A percentile compares a stretch with the other conserved stretches of the same genome.
phyloP scores from a whole-genome alignment of 192 early-diverging fungal genomes.

The Gryganskiella cystojenkinii region DNA sequence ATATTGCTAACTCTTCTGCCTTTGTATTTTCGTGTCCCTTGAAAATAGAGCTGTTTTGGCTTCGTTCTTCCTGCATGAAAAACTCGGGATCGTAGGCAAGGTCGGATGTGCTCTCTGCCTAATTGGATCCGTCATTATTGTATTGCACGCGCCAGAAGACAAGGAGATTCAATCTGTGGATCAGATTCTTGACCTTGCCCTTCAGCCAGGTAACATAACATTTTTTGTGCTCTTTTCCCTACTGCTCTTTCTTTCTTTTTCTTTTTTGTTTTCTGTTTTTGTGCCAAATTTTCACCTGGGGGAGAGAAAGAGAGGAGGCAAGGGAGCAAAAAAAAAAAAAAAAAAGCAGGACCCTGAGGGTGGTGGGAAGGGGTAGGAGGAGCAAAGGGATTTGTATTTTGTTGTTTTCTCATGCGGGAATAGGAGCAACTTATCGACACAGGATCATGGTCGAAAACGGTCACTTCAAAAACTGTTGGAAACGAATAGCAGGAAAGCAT shows the following conservation, averaged over 20 bases:
- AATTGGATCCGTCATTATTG: constrained; percentile 87
- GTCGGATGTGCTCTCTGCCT: constrained; percentile 92
- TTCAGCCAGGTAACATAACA: constrained; percentile 73
- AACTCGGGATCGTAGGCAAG: constrained; percentile 82
- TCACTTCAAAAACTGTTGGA: no score
- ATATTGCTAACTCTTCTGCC: neutral
- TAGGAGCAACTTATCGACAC: no score
- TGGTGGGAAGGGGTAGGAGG: neutral
- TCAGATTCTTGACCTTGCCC: constrained; percentile 82
- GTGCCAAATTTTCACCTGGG: no score
- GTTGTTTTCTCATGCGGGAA: no score
- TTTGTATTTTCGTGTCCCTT: neutral
- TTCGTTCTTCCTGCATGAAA: constrained; percentile 89
- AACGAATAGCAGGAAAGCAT: no score
- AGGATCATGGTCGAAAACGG: no score
- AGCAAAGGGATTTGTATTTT: no score
- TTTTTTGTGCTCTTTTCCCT: constrained; percentile 6
- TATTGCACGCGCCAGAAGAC: constrained; percentile 89
- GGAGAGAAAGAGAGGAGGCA: neutral
- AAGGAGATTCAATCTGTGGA: constrained; percentile 83
- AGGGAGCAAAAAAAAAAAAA: neutral
- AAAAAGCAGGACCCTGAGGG: neutral
- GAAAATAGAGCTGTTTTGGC: constrained; percentile 83
- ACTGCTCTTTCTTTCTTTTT: no score
- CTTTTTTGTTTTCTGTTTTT: no score